A percentile compares a stretch with the other conserved stretches of the same genome.
Evolutionary conservation across 371 early-diverging fungal genomes (phyloP).

Genomic region (Dichotomocladium elegans): DNA sequence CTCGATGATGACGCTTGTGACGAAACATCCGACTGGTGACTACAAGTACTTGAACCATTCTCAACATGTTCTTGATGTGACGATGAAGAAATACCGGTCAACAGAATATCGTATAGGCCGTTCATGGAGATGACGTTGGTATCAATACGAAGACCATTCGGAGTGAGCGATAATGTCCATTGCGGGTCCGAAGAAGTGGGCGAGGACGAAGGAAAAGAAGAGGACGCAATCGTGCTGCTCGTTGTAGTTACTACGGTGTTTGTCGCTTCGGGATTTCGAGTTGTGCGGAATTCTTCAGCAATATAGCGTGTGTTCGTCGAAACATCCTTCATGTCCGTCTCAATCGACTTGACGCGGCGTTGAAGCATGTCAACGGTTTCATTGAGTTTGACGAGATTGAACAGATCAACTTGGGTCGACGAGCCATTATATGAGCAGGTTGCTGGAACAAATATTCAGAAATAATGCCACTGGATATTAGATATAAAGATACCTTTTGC

Average conservation of each 20-base stretch:
- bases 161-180: conserved; percentile 41
- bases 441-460: no score
- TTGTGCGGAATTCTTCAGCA: conserved; percentile 16
- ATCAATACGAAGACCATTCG: conserved; percentile 37
- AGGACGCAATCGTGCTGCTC: not conserved
- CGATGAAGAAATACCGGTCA: conserved; percentile 24
- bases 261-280: not conserved
- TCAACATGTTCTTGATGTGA: not conserved
- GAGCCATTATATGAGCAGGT: conserved; percentile 26
- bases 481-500: conserved; percentile 51
- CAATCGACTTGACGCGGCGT: conserved; percentile 22
- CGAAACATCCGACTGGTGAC: not conserved
- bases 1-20: not conserved
- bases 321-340: conserved; percentile 17
- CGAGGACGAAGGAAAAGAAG: not conserved
- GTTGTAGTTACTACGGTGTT: not conserved
- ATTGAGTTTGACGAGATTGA: conserved; percentile 25
- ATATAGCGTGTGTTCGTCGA: conserved; percentile 15
- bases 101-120: conserved; percentile 34
- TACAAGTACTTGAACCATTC: not conserved
- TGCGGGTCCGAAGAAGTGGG: not conserved
- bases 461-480: no score
- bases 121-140: conserved; percentile 40
- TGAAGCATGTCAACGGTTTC: conserved; percentile 25
- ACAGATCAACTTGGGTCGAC: conserved; percentile 29